Conservation (phyloP, 108 stramenopile species). For the Pseudonitzschia pungens region DNA sequence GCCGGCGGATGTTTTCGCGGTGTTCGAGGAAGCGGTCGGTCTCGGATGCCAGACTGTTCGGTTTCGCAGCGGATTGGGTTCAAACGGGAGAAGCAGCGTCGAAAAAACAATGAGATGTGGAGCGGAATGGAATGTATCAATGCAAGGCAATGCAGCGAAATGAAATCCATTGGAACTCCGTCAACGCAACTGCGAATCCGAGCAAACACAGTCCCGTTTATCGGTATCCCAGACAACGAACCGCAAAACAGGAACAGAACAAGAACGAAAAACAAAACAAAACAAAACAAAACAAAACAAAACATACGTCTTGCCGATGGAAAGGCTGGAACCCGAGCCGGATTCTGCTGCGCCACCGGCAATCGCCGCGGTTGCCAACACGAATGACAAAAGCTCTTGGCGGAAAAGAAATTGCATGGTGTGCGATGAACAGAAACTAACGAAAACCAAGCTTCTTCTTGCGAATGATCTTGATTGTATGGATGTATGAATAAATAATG, state of each 20-base stretch:
- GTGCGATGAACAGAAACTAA: too few species aligned
- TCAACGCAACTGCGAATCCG: not conserved
- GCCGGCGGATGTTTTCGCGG: conserved; percentile 1
- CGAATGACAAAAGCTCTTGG: not conserved
- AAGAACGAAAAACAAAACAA: not conserved
- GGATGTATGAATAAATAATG: too few species aligned
- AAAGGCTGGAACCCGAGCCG: not conserved
- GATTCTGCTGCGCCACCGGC: not conserved
- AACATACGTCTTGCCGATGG: not conserved
- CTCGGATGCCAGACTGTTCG: conserved; percentile 1
- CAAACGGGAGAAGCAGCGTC: not conserved
- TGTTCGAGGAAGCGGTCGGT: not conserved
- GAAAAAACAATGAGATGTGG: not conserved
- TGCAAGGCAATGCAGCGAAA: not conserved
- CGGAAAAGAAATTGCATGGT: not conserved
- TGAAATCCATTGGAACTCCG: not conserved
- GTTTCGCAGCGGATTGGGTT: not conserved
- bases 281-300: not conserved
- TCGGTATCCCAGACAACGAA: not conserved
- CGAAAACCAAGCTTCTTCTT: too few species aligned
- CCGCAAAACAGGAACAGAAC: too few species aligned
- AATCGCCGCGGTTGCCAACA: conserved; percentile 3
- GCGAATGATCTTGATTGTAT: too few species aligned
- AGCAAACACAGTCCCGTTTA: not conserved
- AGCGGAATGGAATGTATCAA: not conserved